phyloP scores from a whole-genome alignment of 169 alveolate genomes.

The Eimeria brunetti region DNA sequence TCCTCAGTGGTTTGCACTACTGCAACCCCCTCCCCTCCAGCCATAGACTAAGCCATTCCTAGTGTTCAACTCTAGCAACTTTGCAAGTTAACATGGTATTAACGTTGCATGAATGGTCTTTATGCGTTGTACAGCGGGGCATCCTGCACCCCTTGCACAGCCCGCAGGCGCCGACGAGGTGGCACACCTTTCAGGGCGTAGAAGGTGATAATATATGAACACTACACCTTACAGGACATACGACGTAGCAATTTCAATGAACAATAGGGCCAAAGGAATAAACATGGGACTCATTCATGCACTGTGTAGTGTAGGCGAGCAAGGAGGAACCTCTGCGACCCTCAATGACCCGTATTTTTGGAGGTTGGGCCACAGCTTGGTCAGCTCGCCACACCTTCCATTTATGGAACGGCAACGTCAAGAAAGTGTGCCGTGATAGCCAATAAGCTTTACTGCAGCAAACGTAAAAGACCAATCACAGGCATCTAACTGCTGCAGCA shows the following conservation, averaged over 20 bases:
- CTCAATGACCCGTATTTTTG: not conserved
- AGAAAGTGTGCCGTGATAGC: not conserved
- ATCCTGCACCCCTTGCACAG: not conserved
- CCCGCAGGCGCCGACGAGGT: not conserved
- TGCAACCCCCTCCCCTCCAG: not conserved
- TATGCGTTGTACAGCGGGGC: not conserved
- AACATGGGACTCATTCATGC: not conserved
- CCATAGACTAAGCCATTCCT: not conserved
- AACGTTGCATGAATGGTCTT: not conserved
- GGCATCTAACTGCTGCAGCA: constrained; percentile 22
- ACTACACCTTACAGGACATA: not conserved
- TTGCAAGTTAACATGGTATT: not conserved
- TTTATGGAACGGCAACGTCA: not conserved
- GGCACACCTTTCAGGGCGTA: not conserved
- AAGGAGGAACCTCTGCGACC: not conserved
- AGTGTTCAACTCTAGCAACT: not conserved
- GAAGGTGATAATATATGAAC: not conserved
- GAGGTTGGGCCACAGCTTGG: not conserved
- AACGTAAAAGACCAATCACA: not conserved
- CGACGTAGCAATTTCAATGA: not conserved
- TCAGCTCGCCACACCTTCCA: not conserved
- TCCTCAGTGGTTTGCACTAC: not conserved
- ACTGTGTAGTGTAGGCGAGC: not conserved
- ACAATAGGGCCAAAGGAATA: not conserved
- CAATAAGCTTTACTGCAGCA: not conserved